phyloP scores from a whole-genome alignment of 176 grass and related monocot genomes.

The Oryza coarctata region DNA sequence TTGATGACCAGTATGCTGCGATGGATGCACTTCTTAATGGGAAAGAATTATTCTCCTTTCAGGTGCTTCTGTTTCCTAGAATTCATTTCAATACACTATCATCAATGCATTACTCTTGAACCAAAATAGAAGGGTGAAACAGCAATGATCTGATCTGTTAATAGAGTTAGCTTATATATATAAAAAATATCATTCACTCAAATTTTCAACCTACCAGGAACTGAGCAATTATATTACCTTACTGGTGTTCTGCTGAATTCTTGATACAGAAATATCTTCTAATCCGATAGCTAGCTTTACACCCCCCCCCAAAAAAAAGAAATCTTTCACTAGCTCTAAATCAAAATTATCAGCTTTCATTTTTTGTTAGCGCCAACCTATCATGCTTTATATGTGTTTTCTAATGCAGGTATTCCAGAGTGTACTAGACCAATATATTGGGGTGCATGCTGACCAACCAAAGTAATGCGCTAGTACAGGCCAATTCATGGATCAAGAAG shows the following conservation, averaged over 20 bases:
- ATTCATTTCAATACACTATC: neutral
- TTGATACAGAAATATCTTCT: neutral
- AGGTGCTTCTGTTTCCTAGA: constrained; percentile 49
- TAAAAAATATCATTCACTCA: neutral
- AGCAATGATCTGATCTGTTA: neutral
- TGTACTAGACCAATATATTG: constrained; percentile 67
- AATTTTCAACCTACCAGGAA: neutral
- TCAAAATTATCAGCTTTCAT: neutral
- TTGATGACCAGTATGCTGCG: constrained; percentile 75
- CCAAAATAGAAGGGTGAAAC: constrained; percentile 3
- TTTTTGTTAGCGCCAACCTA: neutral
- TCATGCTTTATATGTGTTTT: neutral
- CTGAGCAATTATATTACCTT: neutral
- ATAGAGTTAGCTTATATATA: neutral
- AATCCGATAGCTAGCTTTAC: neutral
- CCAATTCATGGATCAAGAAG: constrained; percentile 11
- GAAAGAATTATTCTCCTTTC: constrained; percentile 86
- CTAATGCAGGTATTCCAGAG: constrained; percentile 70
- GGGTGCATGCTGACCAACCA: constrained; percentile 47
- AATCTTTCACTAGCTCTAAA: neutral
- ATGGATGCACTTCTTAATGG: constrained; percentile 81
- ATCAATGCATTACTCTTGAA: neutral
- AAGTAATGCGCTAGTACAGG: constrained; percentile 10
- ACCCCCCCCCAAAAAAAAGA: no score
- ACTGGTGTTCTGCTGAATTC: neutral